Base-by-base conservation (phyloP, 495 filamentous ascomycete species). In the Rostrohypoxylon terebratum region DNA sequence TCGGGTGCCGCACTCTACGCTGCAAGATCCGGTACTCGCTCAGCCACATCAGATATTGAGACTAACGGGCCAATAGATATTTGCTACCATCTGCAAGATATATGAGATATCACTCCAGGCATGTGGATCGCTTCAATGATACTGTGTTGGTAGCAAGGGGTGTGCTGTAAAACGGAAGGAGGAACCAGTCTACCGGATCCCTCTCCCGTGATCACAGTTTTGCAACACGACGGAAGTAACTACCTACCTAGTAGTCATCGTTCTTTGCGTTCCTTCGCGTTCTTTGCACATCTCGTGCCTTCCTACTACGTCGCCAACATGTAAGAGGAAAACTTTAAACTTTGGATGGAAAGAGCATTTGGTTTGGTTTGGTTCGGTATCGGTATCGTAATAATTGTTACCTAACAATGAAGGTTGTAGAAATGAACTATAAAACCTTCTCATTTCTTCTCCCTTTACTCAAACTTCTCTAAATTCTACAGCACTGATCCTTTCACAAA, bases 111-210 rank as follows among this genome's bases (percentile, higher is more conserved):
- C 51, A 66, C 33, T 58, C 42, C 18, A 54, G 18, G 38, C 36
- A 28, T 42, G 69, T 59, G 45, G 50, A 57, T 67, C 34, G 25
- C 48, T 14, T 23, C 18, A 18, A 55, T 34, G 34, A 23, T 36
- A 28, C 6, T 28, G 28, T 28, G 28, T 28, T 28, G 28, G 53
- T 53, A 18, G 45, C 54, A 48, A 53, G 61, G 61, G 48, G 16
- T n/a, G 20, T 21, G 31, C 21, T 63, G 66, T 59, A 66, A 63
- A 63, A 66, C 58, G 36, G 66, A 69, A 66, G 62, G 62, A 69
- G 44, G 66, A 69, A 66, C 66, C 71, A 69, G 44, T 63, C 71
- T 62, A 45, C 51, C 48, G 71, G 71, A 62, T 58, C 66, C 61
- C 59, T 20, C 3, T 66, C 34, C 61, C 20, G 51, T 68, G 58